Evolutionary conservation across 768 basidiomycete species (phyloP).

Genomic region (button mushroom (Agaricus bisporus)): DNA sequence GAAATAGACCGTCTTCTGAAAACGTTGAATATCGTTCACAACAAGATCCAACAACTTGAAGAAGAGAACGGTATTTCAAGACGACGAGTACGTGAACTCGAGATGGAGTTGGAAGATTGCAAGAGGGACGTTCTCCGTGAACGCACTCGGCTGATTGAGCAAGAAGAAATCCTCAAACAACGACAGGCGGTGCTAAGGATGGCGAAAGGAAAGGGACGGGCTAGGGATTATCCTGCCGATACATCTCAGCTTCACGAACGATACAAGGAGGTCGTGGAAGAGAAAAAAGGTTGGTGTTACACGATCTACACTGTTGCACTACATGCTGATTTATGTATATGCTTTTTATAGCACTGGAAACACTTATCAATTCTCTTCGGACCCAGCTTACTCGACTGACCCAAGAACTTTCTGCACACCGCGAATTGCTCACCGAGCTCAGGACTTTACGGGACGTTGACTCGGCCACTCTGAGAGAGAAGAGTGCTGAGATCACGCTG

Average conservation of each 20-base stretch:
- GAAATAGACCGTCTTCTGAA: slow-evolving; percentile 51
- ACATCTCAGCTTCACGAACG: slow-evolving; percentile 38
- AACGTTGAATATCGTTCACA: slow-evolving; percentile 58
- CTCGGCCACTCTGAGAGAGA: slow-evolving; percentile 46
- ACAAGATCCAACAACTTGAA: slow-evolving; percentile 67
- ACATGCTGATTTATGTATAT: background rate
- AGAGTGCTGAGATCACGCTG: slow-evolving; percentile 58
- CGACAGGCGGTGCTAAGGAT: slow-evolving; percentile 24
- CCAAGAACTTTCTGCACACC: slow-evolving; percentile 72
- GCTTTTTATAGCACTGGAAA: slow-evolving; percentile 63
- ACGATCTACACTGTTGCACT: background rate
- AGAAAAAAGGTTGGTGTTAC: slow-evolving; percentile 69
- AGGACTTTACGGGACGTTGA: slow-evolving; percentile 61
- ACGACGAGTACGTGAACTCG: slow-evolving; percentile 79
- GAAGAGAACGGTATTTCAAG: slow-evolving; percentile 79
- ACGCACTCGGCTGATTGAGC: slow-evolving; percentile 55
- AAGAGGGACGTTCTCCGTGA: slow-evolving; percentile 73
- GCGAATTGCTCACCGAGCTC: slow-evolving; percentile 61
- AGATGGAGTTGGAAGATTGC: slow-evolving; percentile 79
- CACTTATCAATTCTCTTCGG: slow-evolving; percentile 67
- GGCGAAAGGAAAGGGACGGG: slow-evolving; percentile 34
- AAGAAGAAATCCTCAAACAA: slow-evolving; percentile 40
- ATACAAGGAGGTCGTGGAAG: slow-evolving; percentile 76
- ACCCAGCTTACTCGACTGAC: slow-evolving; percentile 75
- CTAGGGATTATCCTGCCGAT: slow-evolving; percentile 23